Evolutionary conservation across 805 yeast species (phyloP), one percentile per base, ranked within the genome.

Genomic region (Kazachstania taianensis): DNA sequence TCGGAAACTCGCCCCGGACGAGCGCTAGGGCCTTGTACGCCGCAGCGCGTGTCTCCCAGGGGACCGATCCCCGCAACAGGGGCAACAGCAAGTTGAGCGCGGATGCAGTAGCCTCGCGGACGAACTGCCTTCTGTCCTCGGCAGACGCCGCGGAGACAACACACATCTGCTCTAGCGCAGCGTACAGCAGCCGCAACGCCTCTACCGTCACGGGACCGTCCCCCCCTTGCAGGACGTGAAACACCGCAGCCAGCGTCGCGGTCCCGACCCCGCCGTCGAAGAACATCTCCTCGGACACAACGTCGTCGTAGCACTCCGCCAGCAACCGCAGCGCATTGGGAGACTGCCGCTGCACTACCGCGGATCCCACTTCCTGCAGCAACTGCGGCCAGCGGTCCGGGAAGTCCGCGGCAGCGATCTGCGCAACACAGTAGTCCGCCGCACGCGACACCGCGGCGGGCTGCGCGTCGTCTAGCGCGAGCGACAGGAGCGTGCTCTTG

Each of bases 361-460:
- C 54, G 2, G 50, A 50, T 47, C 75, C 76, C 15, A 84, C 49
- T 5, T 55, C 55, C 23, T 58, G 50, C 38, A 82, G 52, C 32
- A 87, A 62, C 16, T 66, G 69, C 0, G 96, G 94, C 97, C 97
- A 89, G 53, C 85, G 94, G 52, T 92, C 97, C 0, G 98, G 98
- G 50, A 73, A 89, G 51, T 89, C 98, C 1, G 78, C 81, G 3
- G 81, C 80, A 1, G 94, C 85, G 12, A 89, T 82, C 49, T 82
- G 94, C 5, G 81, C 81, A 13, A 86, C 72, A 12, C 82, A 78
- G 44, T 83, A 78, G 2, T 87, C 75, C 2, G 81, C 72, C 34
- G 81, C 70, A 20, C 68, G 70, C 40, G 84, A 66, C 12, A 87
- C 62, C 47, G 79, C 82, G 7, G 80, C 63, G 41, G 71, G 70